Evolutionary conservation across 768 basidiomycete genomes (phyloP).

Genomic region (Clitopilus passeckerianus): DNA sequence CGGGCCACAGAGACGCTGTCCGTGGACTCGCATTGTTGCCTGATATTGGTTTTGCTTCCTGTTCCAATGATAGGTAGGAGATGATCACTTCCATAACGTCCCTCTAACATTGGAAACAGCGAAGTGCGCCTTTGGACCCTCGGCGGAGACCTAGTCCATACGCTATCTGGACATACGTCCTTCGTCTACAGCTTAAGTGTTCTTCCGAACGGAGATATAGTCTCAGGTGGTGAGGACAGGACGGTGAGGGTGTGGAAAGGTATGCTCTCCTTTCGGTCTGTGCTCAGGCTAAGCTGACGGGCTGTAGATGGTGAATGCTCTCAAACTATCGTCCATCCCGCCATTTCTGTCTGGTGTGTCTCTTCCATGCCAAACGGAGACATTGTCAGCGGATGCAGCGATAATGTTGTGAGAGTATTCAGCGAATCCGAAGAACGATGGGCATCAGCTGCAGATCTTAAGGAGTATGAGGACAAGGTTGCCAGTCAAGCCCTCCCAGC

Average conservation of each 20-base stretch:
- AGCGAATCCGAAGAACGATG: constrained; percentile 68
- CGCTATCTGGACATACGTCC: constrained; percentile 91
- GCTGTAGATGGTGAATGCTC: constrained; percentile 74
- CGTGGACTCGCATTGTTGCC: constrained; percentile 77
- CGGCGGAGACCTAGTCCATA: constrained; percentile 70
- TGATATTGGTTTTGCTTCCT: constrained; percentile 91
- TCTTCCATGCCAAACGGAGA: constrained; percentile 86
- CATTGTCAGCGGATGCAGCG: constrained; percentile 89
- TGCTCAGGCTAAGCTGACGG: neutral
- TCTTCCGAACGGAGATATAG: constrained; percentile 75
- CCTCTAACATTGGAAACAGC: constrained; percentile 30
- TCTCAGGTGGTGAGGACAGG: constrained; percentile 94
- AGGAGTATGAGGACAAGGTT: constrained; percentile 70
- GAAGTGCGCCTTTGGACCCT: constrained; percentile 92
- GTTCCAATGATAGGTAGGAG: constrained; percentile 85
- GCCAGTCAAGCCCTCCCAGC: constrained; percentile 76
- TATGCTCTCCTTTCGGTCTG: constrained; percentile 23
- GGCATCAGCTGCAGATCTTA: constrained; percentile 59
- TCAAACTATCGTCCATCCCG: constrained; percentile 89
- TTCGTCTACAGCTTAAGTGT: constrained; percentile 91
- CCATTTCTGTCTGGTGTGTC: constrained; percentile 96
- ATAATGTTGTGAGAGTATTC: constrained; percentile 84
- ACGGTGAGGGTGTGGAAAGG: constrained; percentile 90
- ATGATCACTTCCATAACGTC: too few species aligned
- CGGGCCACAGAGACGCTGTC: constrained; percentile 89